Evolutionary conservation across 2,329 filamentous ascomycete genomes (phyloP).

Genomic region (Pseudopithomyces maydicus): DNA sequence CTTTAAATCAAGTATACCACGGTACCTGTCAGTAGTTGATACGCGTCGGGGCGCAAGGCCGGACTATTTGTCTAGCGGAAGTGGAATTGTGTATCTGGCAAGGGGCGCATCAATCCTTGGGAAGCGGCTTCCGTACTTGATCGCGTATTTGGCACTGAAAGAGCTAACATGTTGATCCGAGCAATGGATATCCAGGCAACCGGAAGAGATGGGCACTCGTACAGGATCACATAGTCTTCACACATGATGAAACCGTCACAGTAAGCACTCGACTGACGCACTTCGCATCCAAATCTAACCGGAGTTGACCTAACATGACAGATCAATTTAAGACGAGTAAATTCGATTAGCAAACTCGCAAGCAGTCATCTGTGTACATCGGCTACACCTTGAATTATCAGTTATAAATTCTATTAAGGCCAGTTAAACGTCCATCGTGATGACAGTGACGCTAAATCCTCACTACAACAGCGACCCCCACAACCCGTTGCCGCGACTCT

Average conservation of each 20-base stretch:
- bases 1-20: slow-evolving; percentile 7
- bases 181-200: neutral
- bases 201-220: neutral
- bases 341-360: neutral
- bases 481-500: slow-evolving; percentile 1
- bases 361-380: neutral
- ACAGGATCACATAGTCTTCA: neutral
- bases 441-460: neutral
- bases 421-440: neutral
- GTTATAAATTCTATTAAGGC: neutral
- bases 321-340: no score
- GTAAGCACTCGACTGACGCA: neutral
- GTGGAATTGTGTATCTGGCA: neutral
- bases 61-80: neutral
- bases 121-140: neutral
- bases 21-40: slow-evolving; percentile 4
- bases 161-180: neutral
- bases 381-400: neutral
- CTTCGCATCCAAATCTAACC: no score
- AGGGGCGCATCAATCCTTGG: neutral
- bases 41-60: slow-evolving; percentile 4
- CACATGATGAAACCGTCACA: neutral
- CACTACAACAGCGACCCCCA: neutral
- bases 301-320: no score
- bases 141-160: neutral